Evolutionary conservation across 345 rosid genomes (phyloP).

Genomic region (Citrus hindsii): DNA sequence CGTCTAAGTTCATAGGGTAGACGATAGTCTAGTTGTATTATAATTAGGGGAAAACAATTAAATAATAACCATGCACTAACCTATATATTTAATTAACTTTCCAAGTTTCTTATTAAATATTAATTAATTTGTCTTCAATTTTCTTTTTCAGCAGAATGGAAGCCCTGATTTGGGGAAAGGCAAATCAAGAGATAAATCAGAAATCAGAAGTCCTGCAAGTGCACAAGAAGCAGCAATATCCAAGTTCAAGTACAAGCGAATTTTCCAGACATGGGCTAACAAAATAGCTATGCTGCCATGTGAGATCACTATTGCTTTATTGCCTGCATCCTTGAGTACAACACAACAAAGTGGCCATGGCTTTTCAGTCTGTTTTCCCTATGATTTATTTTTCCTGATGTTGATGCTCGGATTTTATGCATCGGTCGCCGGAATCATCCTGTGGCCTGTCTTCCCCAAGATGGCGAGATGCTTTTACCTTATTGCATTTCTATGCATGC

Average conservation of each 20-base stretch:
- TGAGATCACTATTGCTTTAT: background rate
- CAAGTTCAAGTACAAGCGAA: background rate
- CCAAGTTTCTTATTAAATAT: background rate
- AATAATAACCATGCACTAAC: background rate
- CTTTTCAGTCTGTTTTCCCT: background rate
- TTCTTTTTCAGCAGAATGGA: background rate
- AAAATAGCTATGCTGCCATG: conserved; percentile 7
- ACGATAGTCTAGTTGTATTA: too few species aligned
- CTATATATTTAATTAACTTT: background rate
- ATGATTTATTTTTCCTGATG: background rate
- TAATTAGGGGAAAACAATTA: too few species aligned
- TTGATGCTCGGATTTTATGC: conserved; percentile 4
- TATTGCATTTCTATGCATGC: background rate
- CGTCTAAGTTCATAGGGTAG: too few species aligned
- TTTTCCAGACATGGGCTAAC: background rate
- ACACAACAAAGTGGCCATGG: background rate
- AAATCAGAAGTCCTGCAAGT: background rate
- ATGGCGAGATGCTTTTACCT: background rate
- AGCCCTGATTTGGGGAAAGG: background rate
- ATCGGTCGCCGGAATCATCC: background rate
- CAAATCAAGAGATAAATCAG: background rate
- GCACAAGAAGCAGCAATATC: background rate
- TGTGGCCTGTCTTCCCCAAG: background rate
- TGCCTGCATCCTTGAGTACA: background rate
- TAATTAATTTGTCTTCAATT: background rate